phyloP scores from a whole-genome alignment of 2,329 filamentous ascomycete genomes.

The Clonostachys rosea region DNA sequence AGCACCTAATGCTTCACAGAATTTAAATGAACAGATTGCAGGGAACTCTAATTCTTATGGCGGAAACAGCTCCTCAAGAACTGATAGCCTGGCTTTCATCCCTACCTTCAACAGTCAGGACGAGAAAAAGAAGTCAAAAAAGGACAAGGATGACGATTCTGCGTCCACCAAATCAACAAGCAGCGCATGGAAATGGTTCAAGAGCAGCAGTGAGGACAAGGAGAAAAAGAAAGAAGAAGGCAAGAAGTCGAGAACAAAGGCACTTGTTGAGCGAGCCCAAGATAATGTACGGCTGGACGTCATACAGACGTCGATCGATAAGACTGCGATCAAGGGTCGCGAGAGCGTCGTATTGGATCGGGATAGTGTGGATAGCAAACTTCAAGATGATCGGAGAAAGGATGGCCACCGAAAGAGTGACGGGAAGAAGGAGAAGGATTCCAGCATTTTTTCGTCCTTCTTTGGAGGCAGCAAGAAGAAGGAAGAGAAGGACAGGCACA shows the following conservation, averaged over 20 bases:
- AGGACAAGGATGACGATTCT: slow-evolving; percentile 60
- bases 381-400: slow-evolving; percentile 81
- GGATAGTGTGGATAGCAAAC: slow-evolving; percentile 63
- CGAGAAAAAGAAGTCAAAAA: slow-evolving; percentile 74
- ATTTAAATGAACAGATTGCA: slow-evolving; percentile 17
- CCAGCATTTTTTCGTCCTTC: slow-evolving; percentile 88
- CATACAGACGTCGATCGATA: slow-evolving; percentile 82
- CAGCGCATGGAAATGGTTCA: slow-evolving; percentile 67
- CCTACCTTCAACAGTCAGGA: slow-evolving; percentile 61
- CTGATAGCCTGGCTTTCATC: slow-evolving; percentile 75
- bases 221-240: slow-evolving; percentile 55
- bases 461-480: slow-evolving; percentile 91
- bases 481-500: slow-evolving; percentile 65
- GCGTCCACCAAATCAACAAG: slow-evolving; percentile 64
- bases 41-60: slow-evolving; percentile 59
- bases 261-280: slow-evolving; percentile 52
- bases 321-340: slow-evolving; percentile 55
- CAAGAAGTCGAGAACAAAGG: slow-evolving; percentile 64
- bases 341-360: slow-evolving; percentile 84
- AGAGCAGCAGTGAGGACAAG: slow-evolving; percentile 69
- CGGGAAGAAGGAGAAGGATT: slow-evolving; percentile 86
- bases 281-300: slow-evolving; percentile 83
- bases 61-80: slow-evolving; percentile 61
- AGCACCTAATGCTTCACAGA: slow-evolving; percentile 9
- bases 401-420: slow-evolving; percentile 71